Evolutionary conservation across 1,284 basidiomycete species (phyloP).

Genomic region (Heterobasidion parviporum): DNA sequence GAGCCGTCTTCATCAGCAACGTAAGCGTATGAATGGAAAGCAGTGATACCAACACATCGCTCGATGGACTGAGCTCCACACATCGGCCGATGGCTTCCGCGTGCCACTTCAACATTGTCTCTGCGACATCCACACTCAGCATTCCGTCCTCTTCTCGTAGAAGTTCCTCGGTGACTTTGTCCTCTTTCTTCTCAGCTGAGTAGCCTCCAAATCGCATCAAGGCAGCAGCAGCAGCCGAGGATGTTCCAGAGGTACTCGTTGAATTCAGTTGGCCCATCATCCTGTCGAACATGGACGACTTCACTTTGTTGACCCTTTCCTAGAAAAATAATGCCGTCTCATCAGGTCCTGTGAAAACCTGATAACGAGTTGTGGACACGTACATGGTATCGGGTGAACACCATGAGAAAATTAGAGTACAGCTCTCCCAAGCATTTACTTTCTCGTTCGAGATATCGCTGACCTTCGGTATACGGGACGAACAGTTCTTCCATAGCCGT

Average conservation of each 20-base stretch:
- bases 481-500: slow-evolving; percentile 95
- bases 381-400: slow-evolving; percentile 89
- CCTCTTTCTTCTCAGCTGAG: slow-evolving; percentile 41
- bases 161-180: slow-evolving; percentile 58
- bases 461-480: slow-evolving; percentile 88
- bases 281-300: slow-evolving; percentile 84
- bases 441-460: slow-evolving; percentile 89
- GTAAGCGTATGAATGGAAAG: slow-evolving; percentile 2
- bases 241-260: slow-evolving; percentile 45
- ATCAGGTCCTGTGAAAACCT: not conserved
- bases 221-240: slow-evolving; percentile 70
- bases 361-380: slow-evolving; percentile 19
- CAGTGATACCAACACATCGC: slow-evolving; percentile 66
- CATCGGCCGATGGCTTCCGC: slow-evolving; percentile 91
- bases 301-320: slow-evolving; percentile 68
- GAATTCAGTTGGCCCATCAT: slow-evolving; percentile 89
- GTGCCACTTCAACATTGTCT: slow-evolving; percentile 93
- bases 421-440: slow-evolving; percentile 80
- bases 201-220: slow-evolving; percentile 80
- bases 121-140: slow-evolving; percentile 68
- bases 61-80: slow-evolving; percentile 74
- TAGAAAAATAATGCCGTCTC: slow-evolving; percentile 18
- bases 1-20: slow-evolving; percentile 1
- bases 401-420: slow-evolving; percentile 67
- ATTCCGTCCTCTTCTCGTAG: slow-evolving; percentile 76